Evolutionary conservation across 148 eudicot species (phyloP).

Genomic region (Bassia scoparia): DNA sequence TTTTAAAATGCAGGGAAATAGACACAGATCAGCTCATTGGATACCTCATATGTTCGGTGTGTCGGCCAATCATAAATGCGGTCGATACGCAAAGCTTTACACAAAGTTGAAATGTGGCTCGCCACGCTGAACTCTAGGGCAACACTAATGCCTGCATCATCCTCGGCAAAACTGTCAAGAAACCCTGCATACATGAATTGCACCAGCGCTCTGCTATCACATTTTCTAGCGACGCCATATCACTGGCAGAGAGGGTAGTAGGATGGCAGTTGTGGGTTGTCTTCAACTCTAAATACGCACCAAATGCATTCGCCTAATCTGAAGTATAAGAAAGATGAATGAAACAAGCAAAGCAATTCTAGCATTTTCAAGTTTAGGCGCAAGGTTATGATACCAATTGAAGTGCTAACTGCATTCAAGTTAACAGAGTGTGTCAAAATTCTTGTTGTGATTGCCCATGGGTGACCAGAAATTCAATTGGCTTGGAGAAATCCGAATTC

Average conservation of each 20-base stretch:
- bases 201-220: slow-evolving; percentile 73
- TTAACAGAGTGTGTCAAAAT: slow-evolving; percentile 82
- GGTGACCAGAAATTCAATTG: slow-evolving; percentile 74
- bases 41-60: slow-evolving; percentile 84
- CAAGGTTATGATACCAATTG: slow-evolving; percentile 44
- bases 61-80: slow-evolving; percentile 85
- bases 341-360: slow-evolving; percentile 14
- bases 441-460: slow-evolving; percentile 91
- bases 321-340: slow-evolving; percentile 21
- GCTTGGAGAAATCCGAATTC: slow-evolving; percentile 48
- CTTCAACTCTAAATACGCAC: slow-evolving; percentile 75
- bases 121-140: slow-evolving; percentile 72
- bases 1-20: background rate
- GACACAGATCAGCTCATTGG: background rate
- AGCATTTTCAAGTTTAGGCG: background rate
- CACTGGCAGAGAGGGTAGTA: slow-evolving; percentile 78
- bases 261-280: slow-evolving; percentile 78
- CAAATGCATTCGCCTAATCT: slow-evolving; percentile 83
- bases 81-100: slow-evolving; percentile 79
- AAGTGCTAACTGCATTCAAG: slow-evolving; percentile 70
- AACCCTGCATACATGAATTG: slow-evolving; percentile 79
- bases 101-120: slow-evolving; percentile 84
- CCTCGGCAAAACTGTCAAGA: slow-evolving; percentile 78
- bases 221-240: slow-evolving; percentile 84
- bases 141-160: slow-evolving; percentile 77